phyloP scores from a whole-genome alignment of 192 early-diverging fungal genomes.

The Podila verticillata region DNA sequence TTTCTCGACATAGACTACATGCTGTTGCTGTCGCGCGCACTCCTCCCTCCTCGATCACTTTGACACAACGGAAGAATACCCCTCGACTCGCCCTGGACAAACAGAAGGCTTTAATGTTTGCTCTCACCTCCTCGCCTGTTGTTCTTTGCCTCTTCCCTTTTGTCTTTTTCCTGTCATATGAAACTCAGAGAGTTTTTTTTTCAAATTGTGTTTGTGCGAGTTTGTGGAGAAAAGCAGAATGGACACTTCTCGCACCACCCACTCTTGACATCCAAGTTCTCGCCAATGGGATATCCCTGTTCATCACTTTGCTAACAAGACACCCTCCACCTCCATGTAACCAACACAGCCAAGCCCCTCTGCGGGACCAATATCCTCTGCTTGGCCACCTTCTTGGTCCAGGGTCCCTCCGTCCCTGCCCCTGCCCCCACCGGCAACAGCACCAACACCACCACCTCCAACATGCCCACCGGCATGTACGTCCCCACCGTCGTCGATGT shows the following conservation, averaged over 20 bases:
- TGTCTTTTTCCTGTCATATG: neutral
- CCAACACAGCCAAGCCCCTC: slow-evolving; percentile 20
- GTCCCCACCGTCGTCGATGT: slow-evolving; percentile 4
- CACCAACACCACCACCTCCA: slow-evolving; percentile 2
- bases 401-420: neutral
- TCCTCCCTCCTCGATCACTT: no score
- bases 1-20: neutral
- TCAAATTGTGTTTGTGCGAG: no score
- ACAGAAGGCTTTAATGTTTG: neutral
- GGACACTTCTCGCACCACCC: no score
- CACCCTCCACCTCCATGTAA: no score
- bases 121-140: neutral
- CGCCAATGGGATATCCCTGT: no score
- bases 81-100: neutral
- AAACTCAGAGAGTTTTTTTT: no score
- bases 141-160: neutral
- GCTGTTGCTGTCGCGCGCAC: neutral
- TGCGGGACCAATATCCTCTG: slow-evolving; percentile 29
- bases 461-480: neutral
- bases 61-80: neutral
- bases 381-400: slow-evolving; percentile 22
- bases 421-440: neutral
- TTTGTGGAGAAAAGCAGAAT: no score
- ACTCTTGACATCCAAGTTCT: no score
- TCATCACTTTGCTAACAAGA: no score